phyloP scores from a whole-genome alignment of 2,329 filamentous ascomycete species.

The Tolypocladium paradoxum region DNA sequence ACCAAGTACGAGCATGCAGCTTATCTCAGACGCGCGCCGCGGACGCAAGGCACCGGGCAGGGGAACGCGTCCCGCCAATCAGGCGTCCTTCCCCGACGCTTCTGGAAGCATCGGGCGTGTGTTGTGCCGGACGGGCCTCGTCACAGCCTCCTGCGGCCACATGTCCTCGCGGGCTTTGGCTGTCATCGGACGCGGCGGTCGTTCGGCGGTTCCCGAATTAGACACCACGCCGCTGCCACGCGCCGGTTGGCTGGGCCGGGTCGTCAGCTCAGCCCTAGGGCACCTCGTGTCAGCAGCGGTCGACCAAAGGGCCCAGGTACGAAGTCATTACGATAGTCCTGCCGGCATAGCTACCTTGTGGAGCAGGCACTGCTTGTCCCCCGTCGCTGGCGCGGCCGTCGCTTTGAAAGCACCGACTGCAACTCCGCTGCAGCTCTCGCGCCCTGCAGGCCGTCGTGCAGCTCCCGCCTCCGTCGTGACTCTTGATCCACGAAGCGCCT shows the following conservation, averaged over 20 bases:
- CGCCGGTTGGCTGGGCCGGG: not conserved
- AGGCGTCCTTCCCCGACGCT: not conserved
- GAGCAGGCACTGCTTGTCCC: not conserved
- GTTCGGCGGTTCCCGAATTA: constrained; percentile 1
- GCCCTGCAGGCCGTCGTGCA: not conserved
- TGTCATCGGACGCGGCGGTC: not conserved
- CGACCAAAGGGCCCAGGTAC: no score
- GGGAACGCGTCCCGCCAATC: not conserved
- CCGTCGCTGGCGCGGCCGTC: not conserved
- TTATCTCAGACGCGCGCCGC: not conserved
- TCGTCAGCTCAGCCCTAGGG: not conserved
- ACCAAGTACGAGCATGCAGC: no score
- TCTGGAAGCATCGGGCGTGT: not conserved
- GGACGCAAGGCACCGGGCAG: not conserved
- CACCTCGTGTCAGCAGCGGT: not conserved
- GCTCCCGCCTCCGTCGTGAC: not conserved
- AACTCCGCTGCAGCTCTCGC: not conserved
- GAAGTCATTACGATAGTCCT: not conserved
- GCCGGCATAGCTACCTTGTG: not conserved
- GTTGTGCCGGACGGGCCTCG: not conserved
- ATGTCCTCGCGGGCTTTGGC: not conserved
- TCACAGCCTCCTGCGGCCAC: not conserved
- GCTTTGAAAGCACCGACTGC: not conserved
- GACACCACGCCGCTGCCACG: not conserved
- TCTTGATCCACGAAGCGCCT: no score